phyloP scores from a whole-genome alignment of 352 stramenopile species.

The Albugo candida region DNA sequence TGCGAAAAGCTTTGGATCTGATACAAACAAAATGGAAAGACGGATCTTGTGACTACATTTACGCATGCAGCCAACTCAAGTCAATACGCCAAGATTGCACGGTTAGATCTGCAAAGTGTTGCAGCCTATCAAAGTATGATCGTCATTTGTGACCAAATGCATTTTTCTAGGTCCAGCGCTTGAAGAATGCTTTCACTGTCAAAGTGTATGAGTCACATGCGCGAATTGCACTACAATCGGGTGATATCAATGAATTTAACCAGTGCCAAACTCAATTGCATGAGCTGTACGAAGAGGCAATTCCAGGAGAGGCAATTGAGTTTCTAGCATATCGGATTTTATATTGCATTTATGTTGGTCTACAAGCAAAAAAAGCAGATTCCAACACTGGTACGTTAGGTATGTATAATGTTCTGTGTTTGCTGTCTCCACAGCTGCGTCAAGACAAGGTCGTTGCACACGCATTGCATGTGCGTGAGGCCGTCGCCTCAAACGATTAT shows the following conservation, averaged over 20 bases:
- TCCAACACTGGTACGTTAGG: slow-evolving; percentile 60
- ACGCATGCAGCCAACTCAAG: slow-evolving; percentile 97
- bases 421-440: slow-evolving; percentile 28
- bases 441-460: slow-evolving; percentile 35
- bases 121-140: background rate
- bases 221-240: slow-evolving; percentile 87
- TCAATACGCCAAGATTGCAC: slow-evolving; percentile 97
- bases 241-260: slow-evolving; percentile 95
- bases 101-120: slow-evolving; percentile 19
- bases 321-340: slow-evolving; percentile 79
- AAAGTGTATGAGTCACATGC: slow-evolving; percentile 95
- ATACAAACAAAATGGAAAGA: slow-evolving; percentile 79
- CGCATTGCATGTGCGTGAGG: slow-evolving; percentile 56
- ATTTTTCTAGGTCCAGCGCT: slow-evolving; percentile 49
- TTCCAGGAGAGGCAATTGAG: slow-evolving; percentile 55
- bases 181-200: slow-evolving; percentile 94
- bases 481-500: slow-evolving; percentile 72
- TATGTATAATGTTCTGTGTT: slow-evolving; percentile 64
- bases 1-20: slow-evolving; percentile 76
- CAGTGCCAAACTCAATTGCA: slow-evolving; percentile 82
- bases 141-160: background rate
- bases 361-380: slow-evolving; percentile 74
- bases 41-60: slow-evolving; percentile 80
- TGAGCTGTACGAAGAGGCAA: slow-evolving; percentile 67
- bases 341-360: slow-evolving; percentile 78